Evolutionary conservation across 139 green algal species (phyloP), one percentile per base, ranked within the genome.

Genomic region (Chlorella sp.): DNA sequence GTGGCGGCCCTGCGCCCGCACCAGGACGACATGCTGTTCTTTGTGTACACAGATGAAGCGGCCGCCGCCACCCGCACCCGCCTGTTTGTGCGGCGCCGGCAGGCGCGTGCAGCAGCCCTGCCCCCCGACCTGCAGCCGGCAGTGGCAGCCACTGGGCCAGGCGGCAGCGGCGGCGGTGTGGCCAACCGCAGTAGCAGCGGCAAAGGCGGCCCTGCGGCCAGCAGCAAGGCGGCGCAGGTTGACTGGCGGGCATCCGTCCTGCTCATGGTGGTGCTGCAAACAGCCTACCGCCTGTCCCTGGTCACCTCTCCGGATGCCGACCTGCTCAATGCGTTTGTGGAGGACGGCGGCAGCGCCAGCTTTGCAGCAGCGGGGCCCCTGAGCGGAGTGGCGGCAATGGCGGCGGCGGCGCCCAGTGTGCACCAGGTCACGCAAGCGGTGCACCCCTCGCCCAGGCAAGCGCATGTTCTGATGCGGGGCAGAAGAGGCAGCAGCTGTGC

Each of bases 221-320:
- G 70, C 76, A 82, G 76, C 76, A 72, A 56, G 60, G 89, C 89
- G 19, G 44, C 16, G 22, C 36, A 64, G 0, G 87, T 96, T 11
- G 89, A 94, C 83, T 96, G 93, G 93, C 51, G 70, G 16, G 43
- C 58, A 17, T 92, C 72, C 13, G 73, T 94, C 46, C 83, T 92
- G 81, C 90, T 96, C 36, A 96, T 95, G 84, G 76, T 95, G 46
- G 93, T 94, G 17, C 75, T 95, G 69, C 93, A 96, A 36, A 91
- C 87, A 7, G n/a, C 60, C 24, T 96, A 92, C 85, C 41, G 76
- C 62, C 89, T 96, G 11, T 93, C 89, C 6, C 90, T 95, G 2
- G 87, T 90, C 40, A 83, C 77, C 0, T 41, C 77, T 26, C 60
- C n/a, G 0, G 77, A 83, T 46, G 56, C 77, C 0, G 77, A 83